phyloP scores from a whole-genome alignment of 1,284 basidiomycete species.

The Boletus sp. region DNA sequence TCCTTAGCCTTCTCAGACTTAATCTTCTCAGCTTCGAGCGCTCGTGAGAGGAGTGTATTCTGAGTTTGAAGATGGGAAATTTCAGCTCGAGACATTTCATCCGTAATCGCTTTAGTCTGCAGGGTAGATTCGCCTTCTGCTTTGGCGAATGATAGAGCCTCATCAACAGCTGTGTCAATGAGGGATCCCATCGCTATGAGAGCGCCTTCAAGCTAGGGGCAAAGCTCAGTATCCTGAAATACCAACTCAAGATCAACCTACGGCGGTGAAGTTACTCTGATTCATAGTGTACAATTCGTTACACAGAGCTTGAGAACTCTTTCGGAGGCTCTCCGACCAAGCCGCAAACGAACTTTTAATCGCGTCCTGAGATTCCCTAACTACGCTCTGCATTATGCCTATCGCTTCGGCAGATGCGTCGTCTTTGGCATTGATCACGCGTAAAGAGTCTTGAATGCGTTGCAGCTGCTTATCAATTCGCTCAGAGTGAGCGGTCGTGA shows the following conservation, averaged over 20 bases:
- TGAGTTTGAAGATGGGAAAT: slow-evolving; percentile 65
- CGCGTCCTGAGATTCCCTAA: slow-evolving; percentile 51
- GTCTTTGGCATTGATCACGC: slow-evolving; percentile 56
- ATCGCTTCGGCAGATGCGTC: slow-evolving; percentile 53
- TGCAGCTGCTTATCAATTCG: slow-evolving; percentile 61
- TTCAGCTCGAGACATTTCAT: slow-evolving; percentile 55
- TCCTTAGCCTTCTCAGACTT: slow-evolving; percentile 66
- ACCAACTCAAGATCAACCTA: slow-evolving; percentile 28
- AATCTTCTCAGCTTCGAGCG: slow-evolving; percentile 64
- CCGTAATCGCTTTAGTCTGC: slow-evolving; percentile 49
- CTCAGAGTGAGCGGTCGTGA: slow-evolving; percentile 48
- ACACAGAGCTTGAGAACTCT: slow-evolving; percentile 46
- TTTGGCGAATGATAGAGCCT: slow-evolving; percentile 55
- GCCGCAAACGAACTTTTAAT: slow-evolving; percentile 49
- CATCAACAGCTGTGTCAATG: slow-evolving; percentile 57
- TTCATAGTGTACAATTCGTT: slow-evolving; percentile 43
- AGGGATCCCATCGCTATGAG: slow-evolving; percentile 50
- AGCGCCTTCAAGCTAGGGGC: slow-evolving; percentile 48
- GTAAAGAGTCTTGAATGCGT: slow-evolving; percentile 53
- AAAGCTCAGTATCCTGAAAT: slow-evolving; percentile 1
- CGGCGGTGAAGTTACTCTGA: slow-evolving; percentile 42
- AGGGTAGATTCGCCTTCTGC: slow-evolving; percentile 50
- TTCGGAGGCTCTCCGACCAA: slow-evolving; percentile 53
- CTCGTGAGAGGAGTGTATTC: slow-evolving; percentile 60
- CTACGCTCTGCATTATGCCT: slow-evolving; percentile 40